Percentiles rank a stretch among this genome's conserved stretches.
Conservation (phyloP, 345 rosid genomes). For the Eucalyptus sp. region DNA sequence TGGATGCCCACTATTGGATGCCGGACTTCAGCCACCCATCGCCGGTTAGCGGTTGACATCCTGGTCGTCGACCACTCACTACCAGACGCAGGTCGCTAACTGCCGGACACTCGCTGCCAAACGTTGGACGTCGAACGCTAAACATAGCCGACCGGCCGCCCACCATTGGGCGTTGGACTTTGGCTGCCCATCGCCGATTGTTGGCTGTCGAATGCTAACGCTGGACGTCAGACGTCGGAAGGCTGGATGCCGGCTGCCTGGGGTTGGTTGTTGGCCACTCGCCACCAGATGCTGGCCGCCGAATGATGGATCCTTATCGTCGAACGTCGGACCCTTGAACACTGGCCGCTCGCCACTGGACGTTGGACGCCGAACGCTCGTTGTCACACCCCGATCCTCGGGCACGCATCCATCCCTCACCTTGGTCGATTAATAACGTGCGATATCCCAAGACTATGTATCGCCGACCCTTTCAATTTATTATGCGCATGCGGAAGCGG, state of each 20-base stretch:
- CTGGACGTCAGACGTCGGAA: too few species aligned
- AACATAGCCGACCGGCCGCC: accelerated
- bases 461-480: too few species aligned
- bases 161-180: accelerated
- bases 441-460: too few species aligned
- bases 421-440: too few species aligned
- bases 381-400: too few species aligned
- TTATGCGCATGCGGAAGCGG: too few species aligned
- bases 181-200: accelerated
- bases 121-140: too few species aligned
- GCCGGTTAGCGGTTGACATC: accelerated
- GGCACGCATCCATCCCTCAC: too few species aligned
- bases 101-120: accelerated
- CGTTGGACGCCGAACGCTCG: accelerated
- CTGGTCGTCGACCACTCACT: accelerated
- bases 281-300: too few species aligned
- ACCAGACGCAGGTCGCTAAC: accelerated
- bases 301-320: accelerated
- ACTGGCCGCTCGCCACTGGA: accelerated
- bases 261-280: accelerated
- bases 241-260: accelerated
- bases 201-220: too few species aligned
- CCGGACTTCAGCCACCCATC: too few species aligned
- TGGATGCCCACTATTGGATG: accelerated
- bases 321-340: accelerated